These are phyloP conservation scores for Heliamphora exappendiculata DNA, from an alignment of 148 eudicot species.

Conservation along the genomic window DNA sequence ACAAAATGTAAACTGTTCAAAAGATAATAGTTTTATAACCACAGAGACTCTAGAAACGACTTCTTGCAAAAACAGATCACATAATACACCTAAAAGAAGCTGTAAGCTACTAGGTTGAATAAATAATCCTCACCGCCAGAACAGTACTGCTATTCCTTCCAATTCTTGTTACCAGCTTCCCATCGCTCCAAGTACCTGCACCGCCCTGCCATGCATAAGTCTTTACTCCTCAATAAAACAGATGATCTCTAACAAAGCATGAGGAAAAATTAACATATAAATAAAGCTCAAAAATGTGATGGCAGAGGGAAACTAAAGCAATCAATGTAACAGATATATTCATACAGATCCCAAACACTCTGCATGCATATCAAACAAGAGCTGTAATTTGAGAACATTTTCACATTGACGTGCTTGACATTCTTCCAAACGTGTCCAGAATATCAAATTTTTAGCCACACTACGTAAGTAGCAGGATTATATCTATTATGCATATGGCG, in stretches of 20 bases:
- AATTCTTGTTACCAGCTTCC: slow-evolving; percentile 94
- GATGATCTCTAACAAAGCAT: not conserved
- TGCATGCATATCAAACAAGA: slow-evolving; percentile 1
- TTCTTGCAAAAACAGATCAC: not conserved
- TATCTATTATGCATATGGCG: not conserved
- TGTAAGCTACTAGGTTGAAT: slow-evolving; percentile 1
- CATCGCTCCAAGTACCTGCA: slow-evolving; percentile 99
- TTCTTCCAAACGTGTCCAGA: not conserved
- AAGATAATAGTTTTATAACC: not conserved
- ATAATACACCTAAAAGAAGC: not conserved
- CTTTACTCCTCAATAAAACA: slow-evolving; percentile 30
- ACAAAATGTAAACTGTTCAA: not conserved
- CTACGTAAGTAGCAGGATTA: not conserved
- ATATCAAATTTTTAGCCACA: not conserved
- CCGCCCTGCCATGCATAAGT: slow-evolving; percentile 99
- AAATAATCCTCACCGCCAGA: slow-evolving; percentile 55
- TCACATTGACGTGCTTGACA: not conserved
- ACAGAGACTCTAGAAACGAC: not conserved
- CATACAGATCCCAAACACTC: not conserved
- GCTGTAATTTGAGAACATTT: not conserved
- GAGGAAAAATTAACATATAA: not conserved
- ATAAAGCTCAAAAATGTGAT: not conserved
- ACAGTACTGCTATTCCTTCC: slow-evolving; percentile 89
- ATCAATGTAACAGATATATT: not conserved
- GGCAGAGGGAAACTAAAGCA: not conserved